Evolutionary conservation across 179 eudicot species (phyloP).

Genomic region (Pouteria campechiana): DNA sequence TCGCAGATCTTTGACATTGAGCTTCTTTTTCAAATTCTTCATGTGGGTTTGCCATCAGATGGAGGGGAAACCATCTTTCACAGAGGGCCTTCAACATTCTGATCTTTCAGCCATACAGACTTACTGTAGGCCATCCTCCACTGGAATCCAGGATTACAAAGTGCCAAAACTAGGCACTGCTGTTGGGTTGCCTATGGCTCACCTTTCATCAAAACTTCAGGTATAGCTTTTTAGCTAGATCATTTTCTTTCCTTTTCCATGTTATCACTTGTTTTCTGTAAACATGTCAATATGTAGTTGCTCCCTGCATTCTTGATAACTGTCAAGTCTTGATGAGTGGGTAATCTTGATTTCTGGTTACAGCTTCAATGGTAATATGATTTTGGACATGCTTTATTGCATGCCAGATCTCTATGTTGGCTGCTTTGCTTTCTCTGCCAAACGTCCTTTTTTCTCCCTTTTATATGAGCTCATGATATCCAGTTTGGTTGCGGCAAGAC

Average conservation of each 20-base stretch:
- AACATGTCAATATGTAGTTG: too few relatives aligned
- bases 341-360: too few relatives aligned
- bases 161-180: constrained; percentile 71
- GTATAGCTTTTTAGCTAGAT: constrained; percentile 13
- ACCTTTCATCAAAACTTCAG: constrained; percentile 89
- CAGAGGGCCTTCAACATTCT: constrained; percentile 38
- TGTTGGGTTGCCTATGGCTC: constrained; percentile 94
- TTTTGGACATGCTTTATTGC: too few relatives aligned
- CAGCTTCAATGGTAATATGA: too few relatives aligned
- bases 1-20: constrained; percentile 65
- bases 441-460: too few relatives aligned
- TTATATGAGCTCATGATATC: too few relatives aligned
- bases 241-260: neutral
- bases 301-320: too few relatives aligned
- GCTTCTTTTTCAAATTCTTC: constrained; percentile 91
- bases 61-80: constrained; percentile 34
- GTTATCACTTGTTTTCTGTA: too few relatives aligned
- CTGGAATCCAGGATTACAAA: constrained; percentile 81
- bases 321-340: too few relatives aligned
- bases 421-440: too few relatives aligned
- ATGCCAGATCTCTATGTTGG: too few relatives aligned
- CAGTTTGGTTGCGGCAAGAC: too few relatives aligned
- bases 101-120: constrained; percentile 68
- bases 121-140: constrained; percentile 49
- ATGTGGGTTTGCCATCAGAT: constrained; percentile 72